These are phyloP conservation scores for Phytophthora chlamydospora DNA, from an alignment of 352 stramenopile species.

Conservation along the genomic window DNA sequence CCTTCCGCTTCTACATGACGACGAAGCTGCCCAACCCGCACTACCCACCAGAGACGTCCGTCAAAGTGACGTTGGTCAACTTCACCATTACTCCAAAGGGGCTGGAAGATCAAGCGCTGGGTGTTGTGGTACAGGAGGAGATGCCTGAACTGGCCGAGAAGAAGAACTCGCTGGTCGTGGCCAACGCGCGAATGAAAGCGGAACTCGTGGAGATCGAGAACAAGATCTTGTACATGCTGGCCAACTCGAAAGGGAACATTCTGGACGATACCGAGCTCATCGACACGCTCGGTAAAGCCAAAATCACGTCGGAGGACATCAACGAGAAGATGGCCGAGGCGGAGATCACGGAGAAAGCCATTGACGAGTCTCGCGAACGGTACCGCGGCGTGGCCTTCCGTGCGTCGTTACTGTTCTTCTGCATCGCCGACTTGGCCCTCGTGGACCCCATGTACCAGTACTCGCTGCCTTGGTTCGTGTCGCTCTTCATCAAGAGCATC, in stretches of 20 bases:
- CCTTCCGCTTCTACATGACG: constrained; percentile 94
- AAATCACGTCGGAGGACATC: constrained; percentile 93
- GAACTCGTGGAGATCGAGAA: constrained; percentile 94
- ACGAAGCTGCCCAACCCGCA: constrained; percentile 94
- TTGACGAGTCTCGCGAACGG: constrained; percentile 89
- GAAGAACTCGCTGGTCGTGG: constrained; percentile 93
- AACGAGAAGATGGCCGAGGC: constrained; percentile 93
- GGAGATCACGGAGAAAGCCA: constrained; percentile 91
- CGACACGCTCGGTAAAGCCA: constrained; percentile 91
- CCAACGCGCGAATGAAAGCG: constrained; percentile 92
- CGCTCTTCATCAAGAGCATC: constrained; percentile 92
- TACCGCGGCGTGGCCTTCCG: constrained; percentile 92
- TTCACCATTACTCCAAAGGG: constrained; percentile 93
- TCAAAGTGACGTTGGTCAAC: constrained; percentile 94
- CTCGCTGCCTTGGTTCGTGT: constrained; percentile 93
- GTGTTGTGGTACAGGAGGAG: constrained; percentile 93
- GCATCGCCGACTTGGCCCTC: constrained; percentile 89
- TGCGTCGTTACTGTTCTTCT: constrained; percentile 93
- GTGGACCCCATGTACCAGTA: constrained; percentile 97
- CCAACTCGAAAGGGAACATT: constrained; percentile 94
- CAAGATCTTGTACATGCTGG: constrained; percentile 94
- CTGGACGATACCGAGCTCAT: constrained; percentile 94
- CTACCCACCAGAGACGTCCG: constrained; percentile 92
- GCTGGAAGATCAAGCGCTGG: constrained; percentile 92
- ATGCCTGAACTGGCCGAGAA: constrained; percentile 94